Percentiles rank a stretch among this genome's conserved stretches.
Evolutionary conservation across 768 basidiomycete genomes (phyloP).

Genomic region (Dendrothele bispora): DNA sequence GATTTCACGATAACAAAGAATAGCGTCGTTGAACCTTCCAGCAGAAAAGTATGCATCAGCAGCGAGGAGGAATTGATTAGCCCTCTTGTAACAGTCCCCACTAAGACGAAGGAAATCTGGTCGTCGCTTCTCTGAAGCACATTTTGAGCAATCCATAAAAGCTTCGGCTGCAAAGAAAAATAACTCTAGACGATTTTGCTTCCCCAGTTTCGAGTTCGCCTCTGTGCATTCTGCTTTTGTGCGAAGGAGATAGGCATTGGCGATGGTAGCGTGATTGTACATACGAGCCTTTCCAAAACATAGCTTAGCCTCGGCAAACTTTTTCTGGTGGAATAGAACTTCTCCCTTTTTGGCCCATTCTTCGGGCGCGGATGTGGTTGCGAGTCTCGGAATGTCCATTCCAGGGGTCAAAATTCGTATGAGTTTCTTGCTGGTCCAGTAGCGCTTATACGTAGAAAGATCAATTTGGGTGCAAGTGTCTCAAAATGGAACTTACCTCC

Average conservation of each 20-base stretch:
- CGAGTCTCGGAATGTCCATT: slow-evolving; percentile 39
- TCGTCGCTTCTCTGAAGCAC: slow-evolving; percentile 26
- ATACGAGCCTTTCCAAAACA: slow-evolving; percentile 41
- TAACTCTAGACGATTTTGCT: slow-evolving; percentile 18
- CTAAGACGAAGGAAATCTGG: slow-evolving; percentile 40
- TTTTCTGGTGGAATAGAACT: slow-evolving; percentile 35
- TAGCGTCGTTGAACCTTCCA: slow-evolving; percentile 41
- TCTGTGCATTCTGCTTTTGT: slow-evolving; percentile 35
- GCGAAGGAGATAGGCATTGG: slow-evolving; percentile 43
- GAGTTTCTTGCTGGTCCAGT: slow-evolving; percentile 38
- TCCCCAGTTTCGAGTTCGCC: slow-evolving; percentile 17
- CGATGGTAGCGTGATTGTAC: slow-evolving; percentile 32
- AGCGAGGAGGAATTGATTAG: slow-evolving; percentile 38
- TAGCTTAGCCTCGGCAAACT: slow-evolving; percentile 38
- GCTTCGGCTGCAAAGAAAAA: slow-evolving; percentile 44
- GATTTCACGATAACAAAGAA: slow-evolving; percentile 43
- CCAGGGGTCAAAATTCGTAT: slow-evolving; percentile 38
- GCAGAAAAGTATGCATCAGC: slow-evolving; percentile 43
- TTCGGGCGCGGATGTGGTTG: slow-evolving; percentile 37
- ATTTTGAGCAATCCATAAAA: slow-evolving; percentile 41
- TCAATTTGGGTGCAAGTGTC: neutral
- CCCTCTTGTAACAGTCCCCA: slow-evolving; percentile 46
- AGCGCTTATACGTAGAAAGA: slow-evolving; percentile 25
- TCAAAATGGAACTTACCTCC: slow-evolving; percentile 37
- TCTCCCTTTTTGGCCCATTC: slow-evolving; percentile 45